These are phyloP conservation scores for Septoria linicola DNA, from an alignment of 2,329 filamentous ascomycete species.

Conservation along the genomic window DNA sequence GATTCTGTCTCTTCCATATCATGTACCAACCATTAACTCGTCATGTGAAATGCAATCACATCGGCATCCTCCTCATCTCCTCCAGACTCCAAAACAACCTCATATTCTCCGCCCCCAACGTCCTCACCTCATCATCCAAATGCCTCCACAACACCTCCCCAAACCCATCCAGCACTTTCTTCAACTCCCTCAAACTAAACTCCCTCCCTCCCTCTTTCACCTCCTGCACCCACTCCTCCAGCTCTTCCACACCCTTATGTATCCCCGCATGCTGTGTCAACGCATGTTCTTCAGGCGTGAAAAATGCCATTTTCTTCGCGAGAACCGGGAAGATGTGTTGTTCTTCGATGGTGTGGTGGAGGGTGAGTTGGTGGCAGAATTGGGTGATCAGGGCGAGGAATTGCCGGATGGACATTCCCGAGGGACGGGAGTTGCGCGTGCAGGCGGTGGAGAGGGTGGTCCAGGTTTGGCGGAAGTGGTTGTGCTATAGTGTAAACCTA, in stretches of 20 bases:
- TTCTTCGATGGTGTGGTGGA: constrained; percentile 76
- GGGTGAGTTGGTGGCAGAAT: constrained; percentile 68
- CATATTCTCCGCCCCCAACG: constrained; percentile 84
- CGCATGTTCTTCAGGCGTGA: constrained; percentile 64
- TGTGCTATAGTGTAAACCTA: too few relatives aligned
- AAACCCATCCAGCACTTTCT: constrained; percentile 73
- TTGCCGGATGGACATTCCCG: constrained; percentile 63
- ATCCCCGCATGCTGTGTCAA: constrained; percentile 75
- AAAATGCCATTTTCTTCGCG: constrained; percentile 75
- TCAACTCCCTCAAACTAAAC: constrained; percentile 58
- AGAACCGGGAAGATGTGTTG: constrained; percentile 75
- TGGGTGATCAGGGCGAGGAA: constrained; percentile 68
- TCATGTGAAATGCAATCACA: constrained; percentile 46
- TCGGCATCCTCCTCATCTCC: constrained; percentile 70
- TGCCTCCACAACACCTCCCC: constrained; percentile 77
- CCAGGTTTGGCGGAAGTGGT: constrained; percentile 74
- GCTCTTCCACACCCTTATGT: constrained; percentile 56
- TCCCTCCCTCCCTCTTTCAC: constrained; percentile 60
- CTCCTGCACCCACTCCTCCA: constrained; percentile 35
- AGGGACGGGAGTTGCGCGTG: constrained; percentile 57
- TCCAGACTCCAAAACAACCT: constrained; percentile 73
- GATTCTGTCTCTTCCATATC: constrained; percentile 1
- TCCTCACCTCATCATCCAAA: constrained; percentile 78
- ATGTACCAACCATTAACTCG: too few relatives aligned
- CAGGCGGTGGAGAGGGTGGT: constrained; percentile 68